Base-by-base conservation (phyloP, 23 red algal genomes). In the Gracilariopsis chorda region DNA sequence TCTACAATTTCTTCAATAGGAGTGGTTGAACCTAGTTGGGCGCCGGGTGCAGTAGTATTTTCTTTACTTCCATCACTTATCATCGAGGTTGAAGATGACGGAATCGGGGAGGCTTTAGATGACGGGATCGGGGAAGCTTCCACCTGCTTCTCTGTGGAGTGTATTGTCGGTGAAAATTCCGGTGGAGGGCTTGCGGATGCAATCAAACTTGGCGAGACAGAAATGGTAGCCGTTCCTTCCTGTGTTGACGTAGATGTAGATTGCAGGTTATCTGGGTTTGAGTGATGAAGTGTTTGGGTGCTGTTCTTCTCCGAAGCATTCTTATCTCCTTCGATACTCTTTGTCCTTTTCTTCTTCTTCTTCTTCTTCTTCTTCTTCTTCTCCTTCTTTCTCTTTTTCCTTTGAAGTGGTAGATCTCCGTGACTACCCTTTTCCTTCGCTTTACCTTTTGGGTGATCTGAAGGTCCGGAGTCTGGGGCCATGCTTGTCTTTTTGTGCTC, bases 341-440 rank as follows among this genome's bases (percentile, higher is more conserved):
- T 27, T 43, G 27, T 16, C 4, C 1, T 10, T 33, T 57, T 21
- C 48, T 2, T 24, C 33, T 80, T n/a, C 21, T 57, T 21, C 36
- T 3, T 19, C 20, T 80, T 57, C 57, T 69, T 73, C 11, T 35
- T 32, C 30, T 68, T 69, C 62, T 74, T 74, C 45, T 58, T 74
- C 0, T 35, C 45, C 60, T 69, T 86, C 27, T 86, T 86, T 28
- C 53, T 87, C 40, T 87, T 87, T 42, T 80, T 80, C 49, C 49
- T 55, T 55, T n/a, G n/a, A 20, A 73, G 47, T 20, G 67, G 67
- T 46, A 73, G 32, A 46, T 45, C 39, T 10, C 48, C 48, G 55
- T 3, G 20, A 27, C 55, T 45, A 21, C 16, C 55, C 35, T 62
- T 24, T 73, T 49, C 36, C 13, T 65, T 59, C 6, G 24, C 25